Percentiles rank a stretch among this genome's conserved stretches.
These are phyloP conservation scores for Millerozyma acaciae DNA, from an alignment of 805 yeast genomes.

Conservation along the genomic window DNA sequence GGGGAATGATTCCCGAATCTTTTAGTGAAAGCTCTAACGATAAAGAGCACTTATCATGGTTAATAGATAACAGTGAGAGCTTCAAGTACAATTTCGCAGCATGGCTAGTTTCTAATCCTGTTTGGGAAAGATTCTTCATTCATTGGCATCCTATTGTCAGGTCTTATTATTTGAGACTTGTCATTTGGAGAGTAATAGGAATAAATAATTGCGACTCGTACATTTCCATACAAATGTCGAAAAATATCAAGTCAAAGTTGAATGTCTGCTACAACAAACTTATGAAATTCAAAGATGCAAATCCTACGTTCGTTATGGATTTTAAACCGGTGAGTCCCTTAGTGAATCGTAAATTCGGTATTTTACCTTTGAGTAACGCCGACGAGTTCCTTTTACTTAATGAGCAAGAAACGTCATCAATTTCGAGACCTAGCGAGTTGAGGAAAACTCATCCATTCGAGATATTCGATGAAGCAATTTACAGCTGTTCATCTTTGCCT, in stretches of 20 bases:
- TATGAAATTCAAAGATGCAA: constrained; percentile 23
- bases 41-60: constrained; percentile 34
- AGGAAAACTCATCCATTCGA: constrained; percentile 59
- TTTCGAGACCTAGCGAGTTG: constrained; percentile 29
- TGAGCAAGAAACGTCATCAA: constrained; percentile 7
- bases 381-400: constrained; percentile 17
- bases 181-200: constrained; percentile 63
- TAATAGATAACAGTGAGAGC: constrained; percentile 33
- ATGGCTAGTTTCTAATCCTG: constrained; percentile 49
- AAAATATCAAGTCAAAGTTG: constrained; percentile 28
- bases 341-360: constrained; percentile 47
- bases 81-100: constrained; percentile 46
- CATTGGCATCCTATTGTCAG: constrained; percentile 82
- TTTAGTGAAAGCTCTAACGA: constrained; percentile 11
- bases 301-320: constrained; percentile 17
- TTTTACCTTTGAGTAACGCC: constrained; percentile 30
- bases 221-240: constrained; percentile 25
- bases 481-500: constrained; percentile 31
- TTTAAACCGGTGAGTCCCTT: constrained; percentile 37
- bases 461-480: constrained; percentile 62
- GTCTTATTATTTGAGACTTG: constrained; percentile 59
- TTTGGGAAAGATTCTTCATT: constrained; percentile 58
- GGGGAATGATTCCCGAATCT: constrained; percentile 61
- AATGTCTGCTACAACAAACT: constrained; percentile 21
- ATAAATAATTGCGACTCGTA: constrained; percentile 37